phyloP scores from a whole-genome alignment of 2,329 filamentous ascomycete genomes.

The Corinectria fuckeliana region DNA sequence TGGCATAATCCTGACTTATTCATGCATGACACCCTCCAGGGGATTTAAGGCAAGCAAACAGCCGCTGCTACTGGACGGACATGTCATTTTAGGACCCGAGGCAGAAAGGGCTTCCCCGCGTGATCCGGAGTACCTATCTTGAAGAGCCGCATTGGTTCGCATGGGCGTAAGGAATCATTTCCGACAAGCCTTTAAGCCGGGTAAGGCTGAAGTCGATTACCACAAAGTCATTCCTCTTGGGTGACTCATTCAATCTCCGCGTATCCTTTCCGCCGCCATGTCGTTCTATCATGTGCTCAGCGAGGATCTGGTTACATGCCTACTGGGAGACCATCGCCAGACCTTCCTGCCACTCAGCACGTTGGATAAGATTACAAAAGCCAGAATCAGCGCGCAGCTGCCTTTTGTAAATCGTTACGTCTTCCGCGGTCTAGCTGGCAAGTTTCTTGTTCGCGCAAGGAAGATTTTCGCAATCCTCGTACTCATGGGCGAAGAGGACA shows the following conservation, averaged over 20 bases:
- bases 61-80: background rate
- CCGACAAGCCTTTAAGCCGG: background rate
- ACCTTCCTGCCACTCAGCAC: background rate
- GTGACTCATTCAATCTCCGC: background rate
- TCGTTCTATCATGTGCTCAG: background rate
- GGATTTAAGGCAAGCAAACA: background rate
- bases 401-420: background rate
- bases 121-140: background rate
- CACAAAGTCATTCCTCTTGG: background rate
- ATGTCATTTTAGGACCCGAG: background rate
- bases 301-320: background rate
- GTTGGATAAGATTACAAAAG: background rate
- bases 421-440: background rate
- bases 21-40: background rate
- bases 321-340: background rate
- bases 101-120: background rate
- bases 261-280: background rate
- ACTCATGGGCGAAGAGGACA: conserved; percentile 8
- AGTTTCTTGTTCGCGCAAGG: background rate
- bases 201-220: background rate
- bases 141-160: background rate
- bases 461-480: conserved; percentile 21
- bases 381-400: background rate
- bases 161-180: background rate
- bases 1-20: background rate